Base-by-base conservation (phyloP, 441 rosid species). In the Syzygium syzygioides region DNA sequence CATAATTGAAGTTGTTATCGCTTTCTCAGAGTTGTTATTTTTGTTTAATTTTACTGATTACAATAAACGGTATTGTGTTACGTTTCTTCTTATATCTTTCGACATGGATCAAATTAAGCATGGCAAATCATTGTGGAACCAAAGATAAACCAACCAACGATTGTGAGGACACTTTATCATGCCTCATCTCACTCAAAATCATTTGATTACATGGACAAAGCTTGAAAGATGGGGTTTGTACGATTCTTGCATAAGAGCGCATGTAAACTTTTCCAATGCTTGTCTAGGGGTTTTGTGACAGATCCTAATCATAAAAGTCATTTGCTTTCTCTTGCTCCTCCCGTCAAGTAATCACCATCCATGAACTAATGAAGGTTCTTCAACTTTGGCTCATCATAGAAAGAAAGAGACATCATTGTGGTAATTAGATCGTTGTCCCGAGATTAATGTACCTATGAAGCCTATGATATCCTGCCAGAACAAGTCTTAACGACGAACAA, bases 201-300 rank as follows among this genome's bases (percentile, higher is more conserved):
- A 45, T 71, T 71, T 71, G 80, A 71, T 37, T 71, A 71, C n/a
- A 71, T 37, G 80, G 80, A 71, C 80, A 71, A 71, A 23, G 80
- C 52, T 71, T 71, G 80, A 37, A 34, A 71, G 17, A 71, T 71
- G 80, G 80, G 28, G 52, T 14, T 71, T 64, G 11, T 30, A 15
- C 14, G 10, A 32, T 30, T 8, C 20, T n/a, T 34, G 37, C 37
- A 64, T 30, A 30, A 34, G 9, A 30, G 19, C 76, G 41, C 80
- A 20, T 37, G 52, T 20, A 71, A 37, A 28, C 28, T 37, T 71
- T 71, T 71, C 3, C 52, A 37, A 37, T 71, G 80, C 52, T 71
- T 71, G 80, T 12, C 37, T 37, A 71, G 50, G 80, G 80, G 17
- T 71, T 71, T 37, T 71, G n/a, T 71, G 80, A 20, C 26, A 71